Conservation (phyloP, 352 stramenopile genomes). For the Pythium rhizo-oryzae region DNA sequence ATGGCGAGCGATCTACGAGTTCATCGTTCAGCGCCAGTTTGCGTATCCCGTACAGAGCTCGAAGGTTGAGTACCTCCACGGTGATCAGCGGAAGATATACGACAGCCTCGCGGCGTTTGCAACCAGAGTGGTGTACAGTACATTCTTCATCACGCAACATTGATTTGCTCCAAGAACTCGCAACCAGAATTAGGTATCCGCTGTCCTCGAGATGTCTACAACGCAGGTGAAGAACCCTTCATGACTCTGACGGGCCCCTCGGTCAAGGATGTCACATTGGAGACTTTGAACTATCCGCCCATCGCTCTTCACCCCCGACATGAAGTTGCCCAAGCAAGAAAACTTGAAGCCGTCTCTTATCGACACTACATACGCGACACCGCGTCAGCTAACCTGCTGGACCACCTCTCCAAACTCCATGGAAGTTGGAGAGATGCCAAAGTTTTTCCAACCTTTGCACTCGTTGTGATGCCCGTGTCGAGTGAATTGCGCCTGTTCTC, state of each 20-base stretch:
- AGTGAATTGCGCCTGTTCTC: neutral
- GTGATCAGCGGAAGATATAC: neutral
- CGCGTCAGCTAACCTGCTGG: neutral
- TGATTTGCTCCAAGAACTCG: neutral
- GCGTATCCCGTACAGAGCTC: neutral
- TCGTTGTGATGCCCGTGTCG: slow-evolving; percentile 5
- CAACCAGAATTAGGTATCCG: neutral
- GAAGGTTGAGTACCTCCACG: neutral
- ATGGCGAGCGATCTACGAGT: slow-evolving; percentile 8
- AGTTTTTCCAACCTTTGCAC: too few relatives aligned
- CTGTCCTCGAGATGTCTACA: neutral
- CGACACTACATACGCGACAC: too few relatives aligned
- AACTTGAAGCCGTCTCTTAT: neutral
- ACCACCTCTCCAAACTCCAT: neutral
- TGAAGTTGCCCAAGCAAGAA: neutral
- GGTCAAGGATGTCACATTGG: neutral
- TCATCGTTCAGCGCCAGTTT: neutral
- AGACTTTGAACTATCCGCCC: neutral
- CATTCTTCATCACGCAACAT: neutral
- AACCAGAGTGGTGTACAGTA: neutral
- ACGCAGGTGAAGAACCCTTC: neutral
- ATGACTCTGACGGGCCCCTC: neutral
- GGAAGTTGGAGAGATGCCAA: neutral
- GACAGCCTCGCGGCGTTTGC: neutral
- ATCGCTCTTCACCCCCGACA: neutral